Conservation (phyloP, 2,329 filamentous ascomycete genomes). For the Trichoderma atroviride region DNA sequence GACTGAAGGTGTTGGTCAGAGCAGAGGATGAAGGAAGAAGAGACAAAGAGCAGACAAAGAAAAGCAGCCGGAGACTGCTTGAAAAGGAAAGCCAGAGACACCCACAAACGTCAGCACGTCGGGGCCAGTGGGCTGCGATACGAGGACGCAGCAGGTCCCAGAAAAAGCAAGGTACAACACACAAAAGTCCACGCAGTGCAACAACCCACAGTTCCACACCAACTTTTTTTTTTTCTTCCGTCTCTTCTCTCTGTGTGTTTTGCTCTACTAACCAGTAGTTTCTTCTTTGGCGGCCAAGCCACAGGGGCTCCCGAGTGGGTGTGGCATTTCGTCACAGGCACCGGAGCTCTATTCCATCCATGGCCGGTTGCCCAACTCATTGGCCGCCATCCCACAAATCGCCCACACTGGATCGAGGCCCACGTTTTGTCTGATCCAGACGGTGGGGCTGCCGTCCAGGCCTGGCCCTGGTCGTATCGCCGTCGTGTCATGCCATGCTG, state of each 20-base stretch:
- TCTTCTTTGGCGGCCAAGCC: background rate
- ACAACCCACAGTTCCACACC: background rate
- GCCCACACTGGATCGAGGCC: conserved; percentile 6
- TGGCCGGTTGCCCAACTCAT: background rate
- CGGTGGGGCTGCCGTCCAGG: conserved; percentile 1
- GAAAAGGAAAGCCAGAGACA: conserved; percentile 12
- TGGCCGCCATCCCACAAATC: background rate
- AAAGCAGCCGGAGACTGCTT: background rate
- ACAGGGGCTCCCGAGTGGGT: background rate
- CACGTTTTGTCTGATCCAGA: background rate
- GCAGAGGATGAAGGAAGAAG: background rate
- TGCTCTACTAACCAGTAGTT: no score
- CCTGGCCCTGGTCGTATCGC: background rate
- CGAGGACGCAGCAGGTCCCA: conserved; percentile 2
- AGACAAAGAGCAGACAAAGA: background rate
- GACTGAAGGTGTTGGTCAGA: background rate
- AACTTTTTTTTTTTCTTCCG: background rate
- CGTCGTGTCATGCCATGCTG: background rate
- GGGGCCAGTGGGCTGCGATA: conserved; percentile 11
- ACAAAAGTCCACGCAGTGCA: background rate
- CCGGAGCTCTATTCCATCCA: background rate
- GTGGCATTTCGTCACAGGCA: background rate
- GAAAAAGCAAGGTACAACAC: conserved; percentile 20
- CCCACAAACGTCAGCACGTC: conserved; percentile 2
- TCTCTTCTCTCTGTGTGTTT: background rate